Evolutionary conservation across 805 yeast species (phyloP), one percentile per base, ranked within the genome.

Genomic region (Spathaspora girioi): DNA sequence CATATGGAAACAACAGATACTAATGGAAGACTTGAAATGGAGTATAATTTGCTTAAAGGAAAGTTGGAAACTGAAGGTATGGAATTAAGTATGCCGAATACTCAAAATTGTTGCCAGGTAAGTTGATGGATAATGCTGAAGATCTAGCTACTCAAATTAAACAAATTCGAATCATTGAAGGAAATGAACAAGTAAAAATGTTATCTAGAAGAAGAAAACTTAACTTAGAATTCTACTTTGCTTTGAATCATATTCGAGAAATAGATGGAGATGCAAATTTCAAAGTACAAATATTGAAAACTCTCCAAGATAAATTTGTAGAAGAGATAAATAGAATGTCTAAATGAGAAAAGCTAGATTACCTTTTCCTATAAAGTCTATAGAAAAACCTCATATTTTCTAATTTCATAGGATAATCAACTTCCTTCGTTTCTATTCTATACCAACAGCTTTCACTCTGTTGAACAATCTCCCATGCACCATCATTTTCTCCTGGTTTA

Each of bases 351-450:
- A 29, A 29, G 11, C 14, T 14, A 11, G 17, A 14, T 17, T 59
- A 78, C 54, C 69, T 76, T 71, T 81, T 84, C 59, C 79, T 73
- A 68, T 89, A 90, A 45, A 90, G 68, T 59, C 96, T 76, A 64
- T 86, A 84, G 65, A 90, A 89, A 64, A 87, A 88, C 54, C 97
- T 77, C 96, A 89, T 89, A 63, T 87, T 90, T 63, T 90, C 97
- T 54, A 90, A 67, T 59, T 87, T 87, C 68, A 88, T 70, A 3
- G 73, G 70, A 57, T 89, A 90, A 11, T 78, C 69, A 12, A 86
- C 67, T 12, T 75, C 76, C 15, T 71, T 68, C 17, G 74, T 79
- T 35, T 69, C 65, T 11, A 78, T 68, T 58, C 97, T 75, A 67
- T 83, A 90, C 97, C 97, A 90, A 55, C 85, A 79, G 50, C 94